Evolutionary conservation across 192 early-diverging fungal genomes (phyloP).

Genomic region (Coemansia sp.): DNA sequence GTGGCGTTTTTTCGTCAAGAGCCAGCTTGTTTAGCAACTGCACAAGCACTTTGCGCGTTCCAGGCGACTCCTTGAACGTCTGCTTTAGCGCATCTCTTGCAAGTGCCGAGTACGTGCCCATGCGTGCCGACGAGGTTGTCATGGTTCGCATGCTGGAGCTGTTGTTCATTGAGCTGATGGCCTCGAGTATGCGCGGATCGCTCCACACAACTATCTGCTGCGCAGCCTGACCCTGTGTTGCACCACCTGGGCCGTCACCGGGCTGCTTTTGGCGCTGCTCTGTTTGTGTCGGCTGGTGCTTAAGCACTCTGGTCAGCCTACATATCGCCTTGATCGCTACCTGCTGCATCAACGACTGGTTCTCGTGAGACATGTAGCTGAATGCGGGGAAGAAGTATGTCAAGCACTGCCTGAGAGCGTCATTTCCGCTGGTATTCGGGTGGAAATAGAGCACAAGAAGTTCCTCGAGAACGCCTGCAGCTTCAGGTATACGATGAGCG

Average conservation of each 20-base stretch:
- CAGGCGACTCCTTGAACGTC: constrained; percentile 48
- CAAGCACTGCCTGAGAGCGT: constrained; percentile 79
- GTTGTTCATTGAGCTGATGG: constrained; percentile 29
- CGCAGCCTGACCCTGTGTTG: constrained; percentile 59
- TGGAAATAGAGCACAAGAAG: constrained; percentile 85
- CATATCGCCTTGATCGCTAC: constrained; percentile 53
- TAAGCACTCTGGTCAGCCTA: constrained; percentile 37
- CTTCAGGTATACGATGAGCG: constrained; percentile 54
- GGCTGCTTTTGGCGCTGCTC: background rate
- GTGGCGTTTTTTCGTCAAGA: constrained; percentile 41
- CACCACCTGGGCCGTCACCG: constrained; percentile 5
- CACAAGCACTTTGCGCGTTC: constrained; percentile 62
- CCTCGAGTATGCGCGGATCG: constrained; percentile 69
- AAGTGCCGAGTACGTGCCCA: constrained; percentile 47
- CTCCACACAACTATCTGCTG: constrained; percentile 79
- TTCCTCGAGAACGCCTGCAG: constrained; percentile 58
- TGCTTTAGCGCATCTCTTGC: constrained; percentile 67
- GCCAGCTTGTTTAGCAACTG: constrained; percentile 62
- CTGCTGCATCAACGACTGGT: constrained; percentile 66
- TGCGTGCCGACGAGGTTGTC: constrained; percentile 19
- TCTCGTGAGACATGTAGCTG: constrained; percentile 71
- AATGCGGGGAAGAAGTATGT: constrained; percentile 86
- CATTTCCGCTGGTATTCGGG: constrained; percentile 64
- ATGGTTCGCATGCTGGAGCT: background rate
- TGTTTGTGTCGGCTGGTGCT: constrained; percentile 35